Conservation (phyloP, 305 asterid species). For the Plantago lanceolata region DNA sequence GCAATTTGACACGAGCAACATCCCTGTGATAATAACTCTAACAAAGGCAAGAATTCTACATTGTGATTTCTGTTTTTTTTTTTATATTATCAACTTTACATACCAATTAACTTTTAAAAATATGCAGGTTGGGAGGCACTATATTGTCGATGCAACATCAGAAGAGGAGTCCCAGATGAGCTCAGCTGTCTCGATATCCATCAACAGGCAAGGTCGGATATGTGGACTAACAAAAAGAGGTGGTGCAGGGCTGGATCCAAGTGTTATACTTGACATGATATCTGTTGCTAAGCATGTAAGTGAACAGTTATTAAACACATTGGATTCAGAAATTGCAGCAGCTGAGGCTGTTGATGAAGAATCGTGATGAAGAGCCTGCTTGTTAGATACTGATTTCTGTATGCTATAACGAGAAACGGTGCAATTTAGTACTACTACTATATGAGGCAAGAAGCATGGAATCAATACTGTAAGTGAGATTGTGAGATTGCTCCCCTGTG, state of each 20-base stretch:
- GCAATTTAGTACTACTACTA: too few relatives aligned
- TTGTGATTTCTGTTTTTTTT: not conserved
- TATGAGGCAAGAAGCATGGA: too few relatives aligned
- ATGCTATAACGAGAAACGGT: too few relatives aligned
- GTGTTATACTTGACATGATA: conserved; percentile 70
- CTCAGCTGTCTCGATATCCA: conserved; percentile 71
- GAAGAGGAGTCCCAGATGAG: conserved; percentile 97
- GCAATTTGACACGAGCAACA: conserved; percentile 69
- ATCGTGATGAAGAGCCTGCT: not conserved
- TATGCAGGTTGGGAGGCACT: conserved; percentile 72
- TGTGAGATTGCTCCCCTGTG: too few relatives aligned
- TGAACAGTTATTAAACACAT: conserved; percentile 51
- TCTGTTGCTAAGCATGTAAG: conserved; percentile 67
- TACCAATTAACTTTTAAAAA: not conserved
- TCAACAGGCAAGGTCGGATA: conserved; percentile 60
- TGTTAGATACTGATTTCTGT: not conserved
- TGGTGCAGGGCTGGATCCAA: conserved; percentile 71
- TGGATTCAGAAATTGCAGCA: conserved; percentile 80
- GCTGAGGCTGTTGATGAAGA: conserved; percentile 76
- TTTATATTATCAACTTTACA: not conserved
- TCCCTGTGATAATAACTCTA: conserved; percentile 73
- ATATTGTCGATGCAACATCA: conserved; percentile 73
- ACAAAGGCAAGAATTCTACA: conserved; percentile 52
- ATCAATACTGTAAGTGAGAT: too few relatives aligned
- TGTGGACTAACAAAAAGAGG: conserved; percentile 87